Percentiles rank a stretch among this genome's conserved stretches.
These are phyloP conservation scores for Cucurbitaria berberidis DNA, from an alignment of 2,329 filamentous ascomycete species.

Conservation along the genomic window DNA sequence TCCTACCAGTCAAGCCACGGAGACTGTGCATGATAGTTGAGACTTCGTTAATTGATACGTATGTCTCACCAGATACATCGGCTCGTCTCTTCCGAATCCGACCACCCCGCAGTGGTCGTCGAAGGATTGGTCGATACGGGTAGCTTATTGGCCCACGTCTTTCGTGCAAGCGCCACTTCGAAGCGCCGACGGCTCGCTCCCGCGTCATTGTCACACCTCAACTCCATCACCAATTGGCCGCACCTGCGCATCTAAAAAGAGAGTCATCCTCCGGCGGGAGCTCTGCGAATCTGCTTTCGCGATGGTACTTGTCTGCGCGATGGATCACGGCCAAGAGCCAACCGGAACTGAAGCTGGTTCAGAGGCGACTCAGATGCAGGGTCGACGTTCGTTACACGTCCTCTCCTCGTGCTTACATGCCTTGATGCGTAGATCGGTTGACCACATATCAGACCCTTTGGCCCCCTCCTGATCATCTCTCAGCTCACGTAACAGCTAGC, in stretches of 20 bases:
- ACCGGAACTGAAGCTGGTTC: conserved; percentile 23
- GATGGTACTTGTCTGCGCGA: conserved; percentile 28
- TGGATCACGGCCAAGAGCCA: conserved; percentile 34
- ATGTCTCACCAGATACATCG: conserved; percentile 16
- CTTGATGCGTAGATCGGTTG: conserved; percentile 22
- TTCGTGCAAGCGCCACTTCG: conserved; percentile 7
- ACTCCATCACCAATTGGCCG: conserved; percentile 38
- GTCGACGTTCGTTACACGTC: conserved; percentile 18
- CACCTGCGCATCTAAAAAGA: conserved; percentile 36
- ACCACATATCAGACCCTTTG: conserved; percentile 37
- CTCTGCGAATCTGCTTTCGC: conserved; percentile 37
- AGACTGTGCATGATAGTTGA: conserved; percentile 14
- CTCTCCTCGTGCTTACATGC: conserved; percentile 32
- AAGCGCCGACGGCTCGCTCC: conserved; percentile 39
- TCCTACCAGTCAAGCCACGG: conserved; percentile 13
- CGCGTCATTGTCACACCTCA: conserved; percentile 36
- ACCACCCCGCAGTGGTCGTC: conserved; percentile 6
- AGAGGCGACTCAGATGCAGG: conserved; percentile 28
- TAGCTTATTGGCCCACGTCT: conserved; percentile 31
- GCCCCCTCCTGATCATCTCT: conserved; percentile 22
- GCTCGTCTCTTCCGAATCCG: conserved; percentile 12
- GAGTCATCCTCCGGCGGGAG: conserved; percentile 35
- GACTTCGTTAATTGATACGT: conserved; percentile 4
- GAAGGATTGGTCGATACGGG: conserved; percentile 14
- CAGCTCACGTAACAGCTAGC: conserved; percentile 3